Conservation (phyloP, 2,329 filamentous ascomycete genomes). For the Cercospora sp. region DNA sequence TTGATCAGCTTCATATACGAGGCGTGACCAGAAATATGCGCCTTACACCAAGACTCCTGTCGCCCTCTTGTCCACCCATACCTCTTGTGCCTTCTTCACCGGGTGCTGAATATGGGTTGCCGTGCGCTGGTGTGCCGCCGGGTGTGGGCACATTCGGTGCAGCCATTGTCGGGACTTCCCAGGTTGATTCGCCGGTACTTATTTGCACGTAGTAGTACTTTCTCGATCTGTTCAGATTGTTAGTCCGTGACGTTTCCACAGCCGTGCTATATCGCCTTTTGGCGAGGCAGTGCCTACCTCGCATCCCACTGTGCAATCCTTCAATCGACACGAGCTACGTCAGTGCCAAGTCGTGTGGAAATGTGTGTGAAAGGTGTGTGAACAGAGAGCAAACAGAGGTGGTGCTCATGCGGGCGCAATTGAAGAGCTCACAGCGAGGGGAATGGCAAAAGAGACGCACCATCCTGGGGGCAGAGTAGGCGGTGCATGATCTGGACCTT, state of each 20-base stretch:
- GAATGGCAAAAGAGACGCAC: constrained; percentile 33
- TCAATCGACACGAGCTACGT: constrained; percentile 33
- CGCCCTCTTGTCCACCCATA: constrained; percentile 34
- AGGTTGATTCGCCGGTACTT: constrained; percentile 45
- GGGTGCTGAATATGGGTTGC: constrained; percentile 40
- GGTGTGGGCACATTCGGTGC: constrained; percentile 44
- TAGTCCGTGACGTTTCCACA: constrained; percentile 7
- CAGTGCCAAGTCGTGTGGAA: constrained; percentile 37
- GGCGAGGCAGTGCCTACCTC: constrained; percentile 36
- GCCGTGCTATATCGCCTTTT: not conserved
- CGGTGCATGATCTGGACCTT: constrained; percentile 42
- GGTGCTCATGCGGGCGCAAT: constrained; percentile 1
- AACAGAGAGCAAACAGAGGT: not conserved
- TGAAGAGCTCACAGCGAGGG: constrained; percentile 18
- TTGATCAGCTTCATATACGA: constrained; percentile 20
- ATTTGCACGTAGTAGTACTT: constrained; percentile 49
- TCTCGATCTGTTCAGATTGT: constrained; percentile 38
- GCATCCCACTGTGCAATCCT: constrained; percentile 47
- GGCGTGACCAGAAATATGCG: not conserved
- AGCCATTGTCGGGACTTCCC: constrained; percentile 43
- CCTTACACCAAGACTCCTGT: constrained; percentile 37
- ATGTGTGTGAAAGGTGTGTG: constrained; percentile 11
- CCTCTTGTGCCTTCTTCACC: constrained; percentile 30
- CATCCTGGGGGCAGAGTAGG: constrained; percentile 44
- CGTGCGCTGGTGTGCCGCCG: constrained; percentile 40